These are phyloP conservation scores for Stygiomarasmius scandens DNA, from an alignment of 1,284 basidiomycete genomes.

Conservation along the genomic window DNA sequence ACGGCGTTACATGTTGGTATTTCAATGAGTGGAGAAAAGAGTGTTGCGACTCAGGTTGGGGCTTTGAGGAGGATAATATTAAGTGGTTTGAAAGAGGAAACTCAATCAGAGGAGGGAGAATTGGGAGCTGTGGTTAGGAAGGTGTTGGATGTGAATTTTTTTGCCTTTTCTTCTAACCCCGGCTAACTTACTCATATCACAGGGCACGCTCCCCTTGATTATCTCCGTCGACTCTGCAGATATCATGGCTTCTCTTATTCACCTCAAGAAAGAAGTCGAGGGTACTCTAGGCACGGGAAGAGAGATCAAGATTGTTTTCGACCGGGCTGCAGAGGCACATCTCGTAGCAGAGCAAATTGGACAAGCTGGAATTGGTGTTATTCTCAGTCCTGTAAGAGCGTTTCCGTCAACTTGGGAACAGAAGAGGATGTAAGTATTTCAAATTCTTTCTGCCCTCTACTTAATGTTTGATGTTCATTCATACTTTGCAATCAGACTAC, in stretches of 20 bases:
- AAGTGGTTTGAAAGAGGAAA: slow-evolving; percentile 38
- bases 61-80: slow-evolving; percentile 58
- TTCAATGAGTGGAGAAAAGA: slow-evolving; percentile 40
- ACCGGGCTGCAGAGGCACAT: slow-evolving; percentile 76
- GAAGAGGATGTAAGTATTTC: slow-evolving; percentile 43
- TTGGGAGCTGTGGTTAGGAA: slow-evolving; percentile 48
- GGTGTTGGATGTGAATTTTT: slow-evolving; percentile 39
- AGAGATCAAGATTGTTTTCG: slow-evolving; percentile 53
- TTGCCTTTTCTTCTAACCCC: no score
- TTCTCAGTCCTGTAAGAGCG: slow-evolving; percentile 61
- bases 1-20: slow-evolving; percentile 76
- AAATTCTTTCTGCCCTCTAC: slow-evolving; percentile 27
- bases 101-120: no score
- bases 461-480: slow-evolving; percentile 24
- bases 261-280: slow-evolving; percentile 67
- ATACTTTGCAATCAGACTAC: slow-evolving; percentile 42
- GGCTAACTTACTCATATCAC: no score
- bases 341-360: slow-evolving; percentile 77
- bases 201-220: slow-evolving; percentile 52
- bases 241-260: slow-evolving; percentile 70
- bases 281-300: slow-evolving; percentile 37
- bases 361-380: slow-evolving; percentile 71
- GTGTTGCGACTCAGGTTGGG: slow-evolving; percentile 72
- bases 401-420: slow-evolving; percentile 64
- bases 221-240: slow-evolving; percentile 70